Conservation (phyloP, 139 green algal genomes). For the Micractinium conductrix region DNA sequence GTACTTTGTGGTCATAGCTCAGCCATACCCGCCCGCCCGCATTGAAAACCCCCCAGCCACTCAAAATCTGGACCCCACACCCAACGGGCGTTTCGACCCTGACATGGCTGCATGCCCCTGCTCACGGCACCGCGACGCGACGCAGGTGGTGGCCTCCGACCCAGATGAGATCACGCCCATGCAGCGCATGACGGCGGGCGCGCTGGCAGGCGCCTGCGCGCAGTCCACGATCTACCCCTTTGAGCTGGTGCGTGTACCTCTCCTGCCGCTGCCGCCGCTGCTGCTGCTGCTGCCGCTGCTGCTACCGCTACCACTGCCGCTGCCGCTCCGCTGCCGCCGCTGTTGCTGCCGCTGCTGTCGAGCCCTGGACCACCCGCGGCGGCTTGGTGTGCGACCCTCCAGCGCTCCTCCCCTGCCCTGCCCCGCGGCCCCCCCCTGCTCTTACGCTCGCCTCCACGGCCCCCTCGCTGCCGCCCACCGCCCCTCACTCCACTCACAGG, state of each 20-base stretch:
- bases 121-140: neutral
- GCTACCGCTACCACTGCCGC: neutral
- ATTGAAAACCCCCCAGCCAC: too few relatives aligned
- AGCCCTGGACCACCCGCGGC: too few relatives aligned
- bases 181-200: conserved; percentile 74
- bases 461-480: too few relatives aligned
- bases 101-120: too few relatives aligned
- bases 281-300: neutral
- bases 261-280: neutral
- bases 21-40: too few relatives aligned
- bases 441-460: too few relatives aligned
- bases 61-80: too few relatives aligned
- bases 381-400: too few relatives aligned
- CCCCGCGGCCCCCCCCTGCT: too few relatives aligned
- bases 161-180: conserved; percentile 66
- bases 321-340: neutral
- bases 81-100: too few relatives aligned
- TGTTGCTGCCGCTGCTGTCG: too few relatives aligned
- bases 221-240: conserved; percentile 86
- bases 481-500: neutral
- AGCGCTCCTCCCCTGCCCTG: neutral
- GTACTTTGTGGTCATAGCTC: too few relatives aligned
- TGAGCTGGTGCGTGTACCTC: conserved; percentile 68
- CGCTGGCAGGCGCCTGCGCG: conserved; percentile 70
- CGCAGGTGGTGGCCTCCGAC: conserved; percentile 57